A percentile compares a stretch with the other conserved stretches of the same genome.
These are phyloP conservation scores for Auriscalpium microsporum DNA, from an alignment of 768 basidiomycete genomes.

Conservation along the genomic window DNA sequence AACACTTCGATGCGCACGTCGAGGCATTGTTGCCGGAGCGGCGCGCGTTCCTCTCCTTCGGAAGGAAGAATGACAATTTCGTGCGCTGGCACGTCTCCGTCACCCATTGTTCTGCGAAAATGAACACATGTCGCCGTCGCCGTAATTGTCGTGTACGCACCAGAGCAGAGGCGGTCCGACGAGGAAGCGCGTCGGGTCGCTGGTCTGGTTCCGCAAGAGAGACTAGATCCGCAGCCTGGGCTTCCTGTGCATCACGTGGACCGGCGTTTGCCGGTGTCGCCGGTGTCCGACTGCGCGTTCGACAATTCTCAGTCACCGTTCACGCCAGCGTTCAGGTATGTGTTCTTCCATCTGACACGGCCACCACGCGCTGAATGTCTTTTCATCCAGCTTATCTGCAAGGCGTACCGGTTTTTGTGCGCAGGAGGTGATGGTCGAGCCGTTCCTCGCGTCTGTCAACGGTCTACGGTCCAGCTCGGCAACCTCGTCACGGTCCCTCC, in stretches of 20 bases:
- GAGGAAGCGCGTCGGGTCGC: too few relatives aligned
- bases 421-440: constrained; percentile 12
- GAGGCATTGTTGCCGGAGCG: constrained; percentile 58
- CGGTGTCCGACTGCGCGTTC: neutral
- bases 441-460: constrained; percentile 7
- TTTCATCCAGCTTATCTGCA: neutral
- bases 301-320: neutral
- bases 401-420: neutral
- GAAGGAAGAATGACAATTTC: constrained; percentile 47
- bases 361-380: neutral
- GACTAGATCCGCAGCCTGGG: too few relatives aligned
- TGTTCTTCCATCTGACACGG: neutral
- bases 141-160: too few relatives aligned
- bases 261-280: too few relatives aligned
- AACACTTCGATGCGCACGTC: constrained; percentile 54
- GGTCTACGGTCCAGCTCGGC: constrained; percentile 8
- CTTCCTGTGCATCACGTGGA: too few relatives aligned
- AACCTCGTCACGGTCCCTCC: constrained; percentile 2
- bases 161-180: too few relatives aligned
- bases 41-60: constrained; percentile 30
- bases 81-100: constrained; percentile 30
- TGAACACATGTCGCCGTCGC: too few relatives aligned
- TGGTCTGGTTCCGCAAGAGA: too few relatives aligned
- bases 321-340: neutral
- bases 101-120: too few relatives aligned